Evolutionary conservation across 352 stramenopile species (phyloP).

Genomic region (Phytophthora nicotianae): DNA sequence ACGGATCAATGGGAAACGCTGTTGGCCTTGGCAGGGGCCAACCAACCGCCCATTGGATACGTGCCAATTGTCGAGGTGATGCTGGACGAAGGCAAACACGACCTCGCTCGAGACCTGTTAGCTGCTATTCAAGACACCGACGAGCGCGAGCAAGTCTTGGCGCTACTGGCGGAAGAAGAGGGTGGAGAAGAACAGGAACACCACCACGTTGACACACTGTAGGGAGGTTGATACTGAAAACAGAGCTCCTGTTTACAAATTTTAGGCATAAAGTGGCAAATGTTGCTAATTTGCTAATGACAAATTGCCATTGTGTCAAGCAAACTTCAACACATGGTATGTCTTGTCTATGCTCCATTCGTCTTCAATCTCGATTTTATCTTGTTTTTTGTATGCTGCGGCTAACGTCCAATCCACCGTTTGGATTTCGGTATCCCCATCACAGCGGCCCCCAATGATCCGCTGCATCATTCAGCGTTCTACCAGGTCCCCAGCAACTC

Average conservation of each 20-base stretch:
- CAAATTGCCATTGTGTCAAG: too few species aligned
- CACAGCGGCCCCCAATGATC: constrained; percentile 13
- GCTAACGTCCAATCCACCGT: constrained; percentile 28
- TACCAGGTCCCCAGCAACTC: constrained; percentile 1
- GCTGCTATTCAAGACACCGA: constrained; percentile 32
- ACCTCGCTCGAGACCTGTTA: constrained; percentile 46
- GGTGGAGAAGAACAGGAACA: constrained; percentile 9
- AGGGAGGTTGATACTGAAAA: neutral
- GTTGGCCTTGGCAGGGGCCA: constrained; percentile 38
- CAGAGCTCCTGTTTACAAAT: neutral
- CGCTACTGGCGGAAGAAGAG: constrained; percentile 31
- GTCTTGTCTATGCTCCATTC: constrained; percentile 4
- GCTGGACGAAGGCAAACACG: constrained; percentile 46
- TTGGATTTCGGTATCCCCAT: constrained; percentile 31
- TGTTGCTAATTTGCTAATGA: too few species aligned
- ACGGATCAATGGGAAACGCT: constrained; percentile 60
- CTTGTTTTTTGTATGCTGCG: constrained; percentile 20
- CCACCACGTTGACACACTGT: constrained; percentile 24
- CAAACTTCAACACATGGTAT: constrained; percentile 6
- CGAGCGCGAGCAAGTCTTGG: constrained; percentile 43
- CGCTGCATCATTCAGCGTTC: constrained; percentile 27
- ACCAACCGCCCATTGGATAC: constrained; percentile 52
- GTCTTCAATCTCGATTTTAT: constrained; percentile 22
- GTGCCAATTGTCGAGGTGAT: constrained; percentile 51
- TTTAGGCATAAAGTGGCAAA: neutral